Base-by-base conservation (phyloP, 2,329 filamentous ascomycete species). In the Penicillium hordei region DNA sequence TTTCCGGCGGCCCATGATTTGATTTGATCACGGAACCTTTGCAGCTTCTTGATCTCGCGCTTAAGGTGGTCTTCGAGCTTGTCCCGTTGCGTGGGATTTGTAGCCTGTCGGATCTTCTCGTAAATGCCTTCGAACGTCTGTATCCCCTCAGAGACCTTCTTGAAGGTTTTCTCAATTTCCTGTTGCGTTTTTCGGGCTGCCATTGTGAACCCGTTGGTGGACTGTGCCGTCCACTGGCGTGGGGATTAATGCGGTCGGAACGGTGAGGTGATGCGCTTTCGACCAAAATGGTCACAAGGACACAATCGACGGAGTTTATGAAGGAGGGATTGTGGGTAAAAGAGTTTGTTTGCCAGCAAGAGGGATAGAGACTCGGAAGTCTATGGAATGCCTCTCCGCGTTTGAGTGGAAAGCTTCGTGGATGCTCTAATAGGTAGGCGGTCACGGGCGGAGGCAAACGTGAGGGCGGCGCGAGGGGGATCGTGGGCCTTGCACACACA, bases 101-200 rank as follows among this genome's bases (percentile, higher is more conserved):
- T 90, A 52, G 92, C 92, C 67, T 93, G 87, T 71, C 93, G 90
- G 65, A 99, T 96, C 86, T 99, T 99, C 68, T 97, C 94, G 80
- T 97, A 96, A 71, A 97, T 97, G 72, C 83, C 84, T 74, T 97
- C 92, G 76, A 99, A 99, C 64, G 93, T 89, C 62, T 87, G 83
- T 55, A 97, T 92, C 53, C 94, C 94, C 81, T 97, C 93, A 48
- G 86, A 85, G 72, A 97, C 93, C 83, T 96, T 96, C 80, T 99
- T 99, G 86, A 97, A 97, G 85, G 91, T 96, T 82, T 97, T 96
- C 74, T 99, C 94, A 71, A 97, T 93, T 81, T 99, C 94, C 81
- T 97, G 93, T 77, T 94, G 90, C 70, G 96, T 85, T 83, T 99
- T 99, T 76, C 94, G 87, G 75, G 90, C 90, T 70, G 94, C 91